Base-by-base conservation (phyloP, 2,329 filamentous ascomycete genomes). In the Calcarisporium arbuscula region DNA sequence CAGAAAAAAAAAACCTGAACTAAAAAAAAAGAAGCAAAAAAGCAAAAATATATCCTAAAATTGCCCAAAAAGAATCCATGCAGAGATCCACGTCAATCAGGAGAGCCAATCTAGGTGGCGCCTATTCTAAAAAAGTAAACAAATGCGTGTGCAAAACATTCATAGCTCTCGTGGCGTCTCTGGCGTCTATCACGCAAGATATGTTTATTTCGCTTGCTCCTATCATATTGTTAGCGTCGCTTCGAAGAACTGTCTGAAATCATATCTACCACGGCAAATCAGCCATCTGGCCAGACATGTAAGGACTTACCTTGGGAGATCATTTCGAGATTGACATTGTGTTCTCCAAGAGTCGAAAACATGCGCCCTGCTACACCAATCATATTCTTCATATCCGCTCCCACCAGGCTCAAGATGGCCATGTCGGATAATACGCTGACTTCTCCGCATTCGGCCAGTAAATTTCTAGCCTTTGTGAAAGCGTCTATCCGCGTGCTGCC, bases 151-250 rank as follows among this genome's bases (percentile, higher is more conserved):
- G 92, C 45, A 98, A 72, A 52, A 96, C 87, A 57, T 94, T 96
- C 71, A 98, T 83, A 20, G 92, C 92, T 47, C 92, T 79, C 48
- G 89, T 87, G 16, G 92, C 89, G 55, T 96, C 88, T 46, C 81
- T 72, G 47, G 87, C 86, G 51, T 94, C 87, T 56, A 98, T 94
- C 29, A 98, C 92, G 55, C 92, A 98, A 9, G 88, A 95, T 41
- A 98, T 98, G 60, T 96, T 98, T 64, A 98, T 98, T 68, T 98
- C 92, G 57, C 89, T 95, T 18, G 92, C 92, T 51, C 89, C 88
- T 94, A 43, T 4, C 5, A 25, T 8, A 15, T 28, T 30, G n/a
- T 47, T 33, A 51, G 37, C 26, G 8, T 21, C 12, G 39, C 0
- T n/a, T n/a, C n/a, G n/a, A n/a, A n/a, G n/a, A n/a, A n/a, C 14